These are phyloP conservation scores for Candida sphagnicola DNA, from an alignment of 805 yeast species.

Conservation along the genomic window DNA sequence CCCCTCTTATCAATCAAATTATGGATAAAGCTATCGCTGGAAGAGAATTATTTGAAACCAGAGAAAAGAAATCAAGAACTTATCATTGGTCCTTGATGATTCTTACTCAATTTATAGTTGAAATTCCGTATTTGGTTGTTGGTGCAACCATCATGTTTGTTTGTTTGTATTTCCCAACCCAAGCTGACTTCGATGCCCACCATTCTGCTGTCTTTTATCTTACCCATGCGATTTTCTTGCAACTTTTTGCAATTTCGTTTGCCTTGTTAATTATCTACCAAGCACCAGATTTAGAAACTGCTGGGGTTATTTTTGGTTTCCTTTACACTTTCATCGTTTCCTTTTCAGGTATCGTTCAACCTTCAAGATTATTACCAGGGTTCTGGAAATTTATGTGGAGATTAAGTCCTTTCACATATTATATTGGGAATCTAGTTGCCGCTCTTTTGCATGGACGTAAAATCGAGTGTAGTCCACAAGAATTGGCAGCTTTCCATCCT, in stretches of 20 bases:
- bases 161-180: constrained; percentile 48
- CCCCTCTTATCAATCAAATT: constrained; percentile 60
- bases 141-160: constrained; percentile 30
- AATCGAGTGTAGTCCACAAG: constrained; percentile 35
- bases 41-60: constrained; percentile 62
- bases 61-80: constrained; percentile 69
- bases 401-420: constrained; percentile 68
- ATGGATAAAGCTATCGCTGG: constrained; percentile 55
- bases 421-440: constrained; percentile 53
- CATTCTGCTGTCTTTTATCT: constrained; percentile 35
- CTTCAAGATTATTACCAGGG: constrained; percentile 57
- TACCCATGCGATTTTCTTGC: constrained; percentile 23
- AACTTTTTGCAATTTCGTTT: constrained; percentile 30
- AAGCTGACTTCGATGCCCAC: constrained; percentile 39
- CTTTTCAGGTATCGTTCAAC: constrained; percentile 70
- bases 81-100: constrained; percentile 67
- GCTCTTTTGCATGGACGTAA: constrained; percentile 42
- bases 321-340: constrained; percentile 54
- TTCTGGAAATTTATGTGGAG: constrained; percentile 87
- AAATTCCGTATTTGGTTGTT: constrained; percentile 51
- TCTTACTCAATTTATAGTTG: constrained; percentile 50
- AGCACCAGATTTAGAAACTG: constrained; percentile 65
- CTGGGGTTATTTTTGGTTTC: constrained; percentile 55
- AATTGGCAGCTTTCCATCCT: constrained; percentile 26
- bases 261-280: constrained; percentile 41